Base-by-base conservation (phyloP, 2,329 filamentous ascomycete species). In the Pyricularia grisea region DNA sequence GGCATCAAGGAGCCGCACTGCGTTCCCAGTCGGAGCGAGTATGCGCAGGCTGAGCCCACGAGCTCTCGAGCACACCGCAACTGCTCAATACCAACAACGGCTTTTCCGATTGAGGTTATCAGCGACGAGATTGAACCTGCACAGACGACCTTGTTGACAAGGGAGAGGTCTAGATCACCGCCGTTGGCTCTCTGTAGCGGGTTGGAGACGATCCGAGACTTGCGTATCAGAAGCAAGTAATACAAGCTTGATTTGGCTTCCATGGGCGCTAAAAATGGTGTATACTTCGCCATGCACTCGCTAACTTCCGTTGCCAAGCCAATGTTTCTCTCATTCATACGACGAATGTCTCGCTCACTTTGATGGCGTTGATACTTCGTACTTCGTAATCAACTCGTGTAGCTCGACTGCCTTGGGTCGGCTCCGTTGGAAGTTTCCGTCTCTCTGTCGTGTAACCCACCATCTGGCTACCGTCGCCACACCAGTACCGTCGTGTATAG, bases 1-100 rank as follows among this genome's bases (percentile, higher is more conserved):
- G 78, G 76, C 28, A 82, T 85, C 65, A 69, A 75, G 5, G 83
- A 85, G 74, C 84, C 84, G 67, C 84, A 86, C 72, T 87, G 84
- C 74, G 82, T 84, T n/a, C 82, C 85, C 69, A 79, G 82, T 55
- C 42, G 7, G 42, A 55, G 20, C 20, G 20, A 20, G n/a, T 12
- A 55, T n/a, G 20, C 20, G 42, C 17, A 55, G 20, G 20, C 17
- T 55, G 42, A 55, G 20, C 42, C 20, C 20, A 10, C 42, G 6
- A 10, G 42, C 42, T n/a, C 42, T n/a, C 42, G 20, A 55, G 42
- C 20, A 20, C n/a, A 55, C 20, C 20, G 20, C 42, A n/a, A n/a
- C 42, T 10, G 42, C 20, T 55, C 20, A 20, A 55, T 55, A 55
- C 11, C 42, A 9, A 55, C 20, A 55, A 9, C 42, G 7, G 42